These are phyloP conservation scores for Tripterygium wilfordii DNA, from an alignment of 177 flowering plant species.

Conservation along the genomic window DNA sequence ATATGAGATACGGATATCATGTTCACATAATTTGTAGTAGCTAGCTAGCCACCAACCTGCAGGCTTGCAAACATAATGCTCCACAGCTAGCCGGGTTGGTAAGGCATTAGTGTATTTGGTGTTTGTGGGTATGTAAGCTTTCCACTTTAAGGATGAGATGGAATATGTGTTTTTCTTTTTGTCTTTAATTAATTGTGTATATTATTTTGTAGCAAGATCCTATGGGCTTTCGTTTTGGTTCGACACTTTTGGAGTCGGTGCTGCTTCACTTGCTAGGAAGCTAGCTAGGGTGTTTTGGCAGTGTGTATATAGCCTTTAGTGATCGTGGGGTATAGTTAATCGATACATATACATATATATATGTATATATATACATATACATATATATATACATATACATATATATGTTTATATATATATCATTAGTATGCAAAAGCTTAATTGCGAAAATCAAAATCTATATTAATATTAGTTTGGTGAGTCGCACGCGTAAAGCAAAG, in stretches of 20 bases:
- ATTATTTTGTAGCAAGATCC: conserved; percentile 8
- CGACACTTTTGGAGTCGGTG: conserved; percentile 22
- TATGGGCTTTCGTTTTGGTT: conserved; percentile 7
- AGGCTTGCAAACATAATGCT: conserved; percentile 47
- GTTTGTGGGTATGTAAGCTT: conserved; percentile 4
- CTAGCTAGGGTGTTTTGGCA: not conserved
- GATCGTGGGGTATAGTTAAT: conserved; percentile 4
- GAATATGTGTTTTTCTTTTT: conserved; percentile 1
- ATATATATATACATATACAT: too few species aligned
- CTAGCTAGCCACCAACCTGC: conserved; percentile 12
- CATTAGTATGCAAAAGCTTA: too few species aligned
- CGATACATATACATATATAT: too few species aligned
- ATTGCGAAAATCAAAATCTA: too few species aligned
- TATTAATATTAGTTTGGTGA: conserved; percentile 17
- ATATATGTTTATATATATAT: too few species aligned
- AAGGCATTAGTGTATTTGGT: not conserved
- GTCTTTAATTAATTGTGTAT: not conserved
- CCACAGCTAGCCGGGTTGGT: conserved; percentile 44
- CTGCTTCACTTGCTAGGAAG: conserved; percentile 10
- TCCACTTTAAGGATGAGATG: conserved; percentile 13
- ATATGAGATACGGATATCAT: not conserved
- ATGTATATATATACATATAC: too few species aligned
- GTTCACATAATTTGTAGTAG: not conserved
- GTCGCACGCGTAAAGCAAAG: conserved; percentile 33
- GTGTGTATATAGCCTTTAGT: conserved; percentile 4